Percentiles rank a stretch among this genome's conserved stretches.
These are phyloP conservation scores for Carpediemonas membranifera DNA, from an alignment of 78 protist species.

Conservation along the genomic window DNA sequence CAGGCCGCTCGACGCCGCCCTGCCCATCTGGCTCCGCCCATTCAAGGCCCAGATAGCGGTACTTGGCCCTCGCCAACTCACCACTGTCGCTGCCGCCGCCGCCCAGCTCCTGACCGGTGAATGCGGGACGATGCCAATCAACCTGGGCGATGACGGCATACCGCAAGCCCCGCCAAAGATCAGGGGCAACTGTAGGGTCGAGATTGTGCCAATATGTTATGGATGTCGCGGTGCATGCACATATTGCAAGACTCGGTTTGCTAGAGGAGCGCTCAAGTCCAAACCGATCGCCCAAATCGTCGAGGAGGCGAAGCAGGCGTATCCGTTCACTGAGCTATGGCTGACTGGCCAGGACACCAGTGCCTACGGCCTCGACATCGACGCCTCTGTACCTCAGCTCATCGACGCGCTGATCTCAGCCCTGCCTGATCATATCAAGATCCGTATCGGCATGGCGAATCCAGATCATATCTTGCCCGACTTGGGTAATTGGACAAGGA, in stretches of 20 bases:
- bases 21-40: no score
- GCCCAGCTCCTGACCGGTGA: no score
- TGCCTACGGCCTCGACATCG: slow-evolving; percentile 34
- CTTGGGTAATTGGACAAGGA: slow-evolving; percentile 20
- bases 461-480: slow-evolving; percentile 52
- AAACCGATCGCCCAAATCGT: no score
- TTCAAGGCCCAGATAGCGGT: no score
- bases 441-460: slow-evolving; percentile 59
- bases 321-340: slow-evolving; percentile 42
- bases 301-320: background rate
- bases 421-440: slow-evolving; percentile 45
- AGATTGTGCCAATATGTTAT: slow-evolving; percentile 41
- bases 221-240: slow-evolving; percentile 51
- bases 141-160: no score
- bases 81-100: no score
- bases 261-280: slow-evolving; percentile 42
- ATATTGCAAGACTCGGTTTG: slow-evolving; percentile 63
- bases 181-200: slow-evolving; percentile 44
- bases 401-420: slow-evolving; percentile 15
- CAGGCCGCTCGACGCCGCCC: no score
- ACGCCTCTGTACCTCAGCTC: background rate
- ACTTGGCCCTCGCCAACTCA: no score
- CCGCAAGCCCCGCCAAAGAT: slow-evolving; percentile 49
- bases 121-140: no score
- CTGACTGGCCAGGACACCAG: slow-evolving; percentile 57